Evolutionary conservation across 1,284 basidiomycete genomes (phyloP).

Genomic region (Ceratobasidium sp.): DNA sequence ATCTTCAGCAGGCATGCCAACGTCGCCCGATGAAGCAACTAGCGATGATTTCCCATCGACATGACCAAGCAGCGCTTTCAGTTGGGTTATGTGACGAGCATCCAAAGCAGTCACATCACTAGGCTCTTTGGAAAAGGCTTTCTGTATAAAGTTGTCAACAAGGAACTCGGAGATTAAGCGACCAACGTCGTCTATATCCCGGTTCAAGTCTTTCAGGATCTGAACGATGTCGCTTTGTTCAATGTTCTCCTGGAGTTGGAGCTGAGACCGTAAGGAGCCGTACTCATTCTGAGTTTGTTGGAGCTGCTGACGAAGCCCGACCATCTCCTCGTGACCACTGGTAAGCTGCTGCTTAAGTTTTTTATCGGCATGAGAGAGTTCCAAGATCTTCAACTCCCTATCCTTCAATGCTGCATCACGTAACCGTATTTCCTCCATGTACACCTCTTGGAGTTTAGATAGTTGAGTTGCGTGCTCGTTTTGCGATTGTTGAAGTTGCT

Average conservation of each 20-base stretch:
- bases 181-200: slow-evolving; percentile 29
- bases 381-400: background rate
- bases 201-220: slow-evolving; percentile 33
- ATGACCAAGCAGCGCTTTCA: slow-evolving; percentile 20
- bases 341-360: slow-evolving; percentile 5
- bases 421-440: background rate
- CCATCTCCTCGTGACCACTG: background rate
- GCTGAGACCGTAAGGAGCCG: slow-evolving; percentile 37
- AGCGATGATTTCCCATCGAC: slow-evolving; percentile 22
- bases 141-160: slow-evolving; percentile 2
- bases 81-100: slow-evolving; percentile 19
- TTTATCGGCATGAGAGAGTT: background rate
- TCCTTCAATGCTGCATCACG: background rate
- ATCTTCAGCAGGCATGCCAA: slow-evolving; percentile 37
- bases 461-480: background rate
- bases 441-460: slow-evolving; percentile 28
- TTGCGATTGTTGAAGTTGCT: background rate
- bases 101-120: slow-evolving; percentile 18
- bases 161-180: slow-evolving; percentile 25
- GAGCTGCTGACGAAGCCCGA: slow-evolving; percentile 4
- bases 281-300: slow-evolving; percentile 34
- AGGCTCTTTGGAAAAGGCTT: background rate
- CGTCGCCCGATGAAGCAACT: background rate
- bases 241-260: slow-evolving; percentile 35
- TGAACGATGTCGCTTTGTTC: slow-evolving; percentile 42